Base-by-base conservation (phyloP, 139 green algal genomes). In the Chlorokybus atmophyticus region DNA sequence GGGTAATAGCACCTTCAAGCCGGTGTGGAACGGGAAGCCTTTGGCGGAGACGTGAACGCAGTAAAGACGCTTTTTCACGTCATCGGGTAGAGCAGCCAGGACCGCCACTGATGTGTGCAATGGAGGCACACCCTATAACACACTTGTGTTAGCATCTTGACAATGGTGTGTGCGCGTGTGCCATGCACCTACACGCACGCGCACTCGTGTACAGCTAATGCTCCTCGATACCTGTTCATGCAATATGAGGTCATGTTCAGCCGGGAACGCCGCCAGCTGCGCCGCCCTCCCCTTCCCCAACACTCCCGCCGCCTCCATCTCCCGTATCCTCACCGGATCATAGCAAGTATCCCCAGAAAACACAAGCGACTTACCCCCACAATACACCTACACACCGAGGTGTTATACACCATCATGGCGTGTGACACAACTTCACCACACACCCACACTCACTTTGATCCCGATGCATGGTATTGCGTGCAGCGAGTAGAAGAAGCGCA, bases 1-100 rank as follows among this genome's bases (percentile, higher is more conserved):
- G n/a, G n/a, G n/a, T n/a, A n/a, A n/a, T n/a, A n/a, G n/a, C n/a
- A n/a, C n/a, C n/a, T n/a, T n/a, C n/a, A n/a, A n/a, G n/a, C n/a
- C n/a, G n/a, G n/a, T n/a, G n/a, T n/a, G n/a, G n/a, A n/a, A n/a
- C n/a, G n/a, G n/a, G n/a, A n/a, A n/a, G n/a, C n/a, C n/a, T n/a
- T n/a, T n/a, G n/a, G n/a, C n/a, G n/a, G n/a, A n/a, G 5, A 57
- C 29, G 52, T 60, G 52, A 19, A 60, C 52, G 26, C 26, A 24
- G 29, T 41, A 60, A 31, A 60, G 48, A n/a, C 52, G 32, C 52
- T 60, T n/a, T 19, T 51, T 52, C 8, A 60, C 52, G 26, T 48
- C 26, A 5, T 49, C 52, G 4, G 52, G 28, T 3, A 60, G 7
- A 19, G 29, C 24, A 10, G 29, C 30, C 29, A 60, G 52, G 27